Evolutionary conservation across 2,329 filamentous ascomycete genomes (phyloP).

Genomic region (Mycosphaerella arachidis): DNA sequence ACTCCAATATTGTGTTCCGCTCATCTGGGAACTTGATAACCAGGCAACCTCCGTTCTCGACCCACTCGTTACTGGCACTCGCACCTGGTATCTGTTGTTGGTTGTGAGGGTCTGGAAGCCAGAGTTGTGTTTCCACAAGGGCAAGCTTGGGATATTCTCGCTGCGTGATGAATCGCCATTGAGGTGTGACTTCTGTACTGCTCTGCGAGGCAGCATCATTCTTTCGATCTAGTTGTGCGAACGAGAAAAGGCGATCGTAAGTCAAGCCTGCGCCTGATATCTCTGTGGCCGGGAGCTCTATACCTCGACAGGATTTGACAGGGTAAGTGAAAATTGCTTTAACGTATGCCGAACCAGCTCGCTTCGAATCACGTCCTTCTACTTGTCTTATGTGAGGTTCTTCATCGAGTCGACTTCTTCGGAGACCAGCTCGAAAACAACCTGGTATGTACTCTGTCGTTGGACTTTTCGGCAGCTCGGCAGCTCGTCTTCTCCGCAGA

Average conservation of each 20-base stretch:
- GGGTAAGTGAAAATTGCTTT: conserved; percentile 44
- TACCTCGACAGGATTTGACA: conserved; percentile 45
- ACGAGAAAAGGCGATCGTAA: conserved; percentile 48
- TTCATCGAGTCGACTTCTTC: background rate
- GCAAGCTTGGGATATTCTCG: conserved; percentile 66
- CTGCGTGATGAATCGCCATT: conserved; percentile 69
- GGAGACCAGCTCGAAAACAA: background rate
- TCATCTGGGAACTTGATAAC: conserved; percentile 61
- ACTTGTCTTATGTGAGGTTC: background rate
- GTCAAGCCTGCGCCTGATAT: conserved; percentile 42
- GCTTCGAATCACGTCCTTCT: background rate
- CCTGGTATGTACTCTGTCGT: background rate
- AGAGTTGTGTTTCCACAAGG: conserved; percentile 62
- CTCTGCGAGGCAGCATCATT: background rate
- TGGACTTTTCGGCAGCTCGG: background rate
- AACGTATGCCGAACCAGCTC: conserved; percentile 10
- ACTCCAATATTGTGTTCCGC: conserved; percentile 23
- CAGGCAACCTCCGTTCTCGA: conserved; percentile 56
- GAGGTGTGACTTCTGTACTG: conserved; percentile 38
- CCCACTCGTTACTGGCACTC: conserved; percentile 42
- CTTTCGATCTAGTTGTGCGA: conserved; percentile 58
- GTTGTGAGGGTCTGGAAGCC: conserved; percentile 56
- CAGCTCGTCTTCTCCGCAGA: background rate
- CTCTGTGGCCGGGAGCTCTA: conserved; percentile 36
- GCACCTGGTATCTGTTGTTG: background rate